Evolutionary conservation across 2,329 filamentous ascomycete genomes (phyloP), one percentile per base, ranked within the genome.

Genomic region (Phaeosphaeriaceae sp.): DNA sequence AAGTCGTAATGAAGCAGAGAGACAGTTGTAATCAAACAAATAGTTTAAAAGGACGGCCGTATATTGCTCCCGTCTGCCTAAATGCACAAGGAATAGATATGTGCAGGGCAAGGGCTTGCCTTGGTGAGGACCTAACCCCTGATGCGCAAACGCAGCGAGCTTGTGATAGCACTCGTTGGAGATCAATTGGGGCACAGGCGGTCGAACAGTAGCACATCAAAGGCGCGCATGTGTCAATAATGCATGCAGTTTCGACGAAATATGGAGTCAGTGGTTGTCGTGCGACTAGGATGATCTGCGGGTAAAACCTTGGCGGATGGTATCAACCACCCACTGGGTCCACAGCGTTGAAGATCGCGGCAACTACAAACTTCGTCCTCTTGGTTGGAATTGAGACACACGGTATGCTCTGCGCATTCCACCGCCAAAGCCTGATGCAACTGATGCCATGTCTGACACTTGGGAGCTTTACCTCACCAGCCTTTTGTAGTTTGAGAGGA

Each of bases 161-260:
- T n/a, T 39, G 20, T 49, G 37, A 21, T 18, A 13, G 37, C 7
- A 33, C 28, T 35, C 6, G 29, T 30, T 17, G 29, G 30, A 37
- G 40, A 42, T 26, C 23, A 48, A 52, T 49, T 50, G 46, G 48
- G 26, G 38, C 50, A 47, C 50, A 49, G 37, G 7, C 5, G 13
- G 46, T 52, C 18, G 49, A 45, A 60, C 50, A 54, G 48, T 54
- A 56, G 39, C 41, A 48, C 38, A 50, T 45, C 54, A 52, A 60
- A 64, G 57, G 50, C 55, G 48, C 33, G 52, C 45, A 50, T 54
- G 55, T 54, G 58, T 44, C 60, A 58, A 56, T 58, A 42, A 52
- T 61, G 60, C 60, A 63, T 57, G 53, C 38, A 37, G 37, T 44
- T 52, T 54, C 49, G 47, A 26, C 46, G 45, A 42, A 54, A 40